A percentile compares a stretch with the other conserved stretches of the same genome.
Conservation (phyloP, 345 rosid genomes). For the Corchorus olitorius region DNA sequence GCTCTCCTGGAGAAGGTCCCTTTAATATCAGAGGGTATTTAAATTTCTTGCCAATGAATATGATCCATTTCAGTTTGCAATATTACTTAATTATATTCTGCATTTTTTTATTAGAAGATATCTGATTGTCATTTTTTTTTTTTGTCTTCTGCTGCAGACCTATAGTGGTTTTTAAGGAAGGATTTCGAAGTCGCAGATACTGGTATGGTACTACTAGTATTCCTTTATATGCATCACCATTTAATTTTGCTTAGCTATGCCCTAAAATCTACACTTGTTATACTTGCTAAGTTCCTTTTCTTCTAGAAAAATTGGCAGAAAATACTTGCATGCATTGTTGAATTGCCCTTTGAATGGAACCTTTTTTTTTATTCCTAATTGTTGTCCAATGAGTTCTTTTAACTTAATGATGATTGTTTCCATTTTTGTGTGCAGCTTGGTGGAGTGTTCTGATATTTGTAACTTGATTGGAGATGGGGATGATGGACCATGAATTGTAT, state of each 20-base stretch:
- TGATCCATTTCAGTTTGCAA: not conserved
- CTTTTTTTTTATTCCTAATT: not conserved
- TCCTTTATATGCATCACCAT: not conserved
- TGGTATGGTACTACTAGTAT: slow-evolving; percentile 39
- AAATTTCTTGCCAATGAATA: not conserved
- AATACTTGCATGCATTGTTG: not conserved
- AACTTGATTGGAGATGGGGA: slow-evolving; percentile 82
- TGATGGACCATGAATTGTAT: slow-evolving; percentile 55
- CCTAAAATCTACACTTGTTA: no score
- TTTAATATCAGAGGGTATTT: slow-evolving; percentile 67
- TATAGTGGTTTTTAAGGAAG: slow-evolving; percentile 81
- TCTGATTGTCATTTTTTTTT: not conserved
- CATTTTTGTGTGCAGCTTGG: slow-evolving; percentile 55
- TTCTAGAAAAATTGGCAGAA: not conserved
- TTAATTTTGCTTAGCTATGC: not conserved
- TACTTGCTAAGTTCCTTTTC: no score
- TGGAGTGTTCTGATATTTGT: slow-evolving; percentile 91
- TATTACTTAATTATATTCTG: not conserved
- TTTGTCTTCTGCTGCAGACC: slow-evolving; percentile 54
- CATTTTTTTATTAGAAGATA: not conserved
- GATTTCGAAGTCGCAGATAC: slow-evolving; percentile 86
- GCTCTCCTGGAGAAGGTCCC: slow-evolving; percentile 88
- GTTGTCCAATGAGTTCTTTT: not conserved
- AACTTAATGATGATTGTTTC: not conserved
- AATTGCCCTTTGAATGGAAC: not conserved